phyloP scores from a whole-genome alignment of 148 eudicot species.

The Hydrangea macrophylla region DNA sequence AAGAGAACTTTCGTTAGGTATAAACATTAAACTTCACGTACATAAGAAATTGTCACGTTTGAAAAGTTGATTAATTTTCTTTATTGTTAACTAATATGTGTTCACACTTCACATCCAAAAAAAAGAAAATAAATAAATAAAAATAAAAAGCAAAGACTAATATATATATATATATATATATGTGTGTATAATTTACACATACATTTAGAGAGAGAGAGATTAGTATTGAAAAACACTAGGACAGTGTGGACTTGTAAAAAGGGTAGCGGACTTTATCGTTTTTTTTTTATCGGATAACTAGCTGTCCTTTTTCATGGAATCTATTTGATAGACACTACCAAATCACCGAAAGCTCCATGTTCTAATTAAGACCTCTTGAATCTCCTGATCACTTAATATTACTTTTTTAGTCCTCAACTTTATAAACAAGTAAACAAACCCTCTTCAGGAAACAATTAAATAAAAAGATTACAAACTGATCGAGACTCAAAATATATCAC shows the following conservation, averaged over 20 bases:
- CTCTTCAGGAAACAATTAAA: too few species aligned
- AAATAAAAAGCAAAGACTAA: too few species aligned
- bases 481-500: too few species aligned
- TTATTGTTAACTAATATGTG: neutral
- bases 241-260: neutral
- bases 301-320: conserved; percentile 1
- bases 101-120: too few species aligned
- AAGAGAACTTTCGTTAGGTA: too few species aligned
- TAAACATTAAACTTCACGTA: neutral
- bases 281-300: neutral
- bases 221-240: neutral
- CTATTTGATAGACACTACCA: conserved; percentile 5
- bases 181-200: too few species aligned
- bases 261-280: too few species aligned
- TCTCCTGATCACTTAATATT: neutral
- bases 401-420: neutral
- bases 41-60: neutral
- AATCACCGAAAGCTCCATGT: conserved; percentile 12
- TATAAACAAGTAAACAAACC: too few species aligned
- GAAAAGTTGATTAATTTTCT: conserved; percentile 4
- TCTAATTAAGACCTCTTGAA: neutral
- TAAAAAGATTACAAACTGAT: too few species aligned
- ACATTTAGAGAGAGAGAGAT: neutral
- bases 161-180: too few species aligned
- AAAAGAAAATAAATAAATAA: too few species aligned